Conservation (phyloP, 768 basidiomycete species). For the Mycena chlorophos region DNA sequence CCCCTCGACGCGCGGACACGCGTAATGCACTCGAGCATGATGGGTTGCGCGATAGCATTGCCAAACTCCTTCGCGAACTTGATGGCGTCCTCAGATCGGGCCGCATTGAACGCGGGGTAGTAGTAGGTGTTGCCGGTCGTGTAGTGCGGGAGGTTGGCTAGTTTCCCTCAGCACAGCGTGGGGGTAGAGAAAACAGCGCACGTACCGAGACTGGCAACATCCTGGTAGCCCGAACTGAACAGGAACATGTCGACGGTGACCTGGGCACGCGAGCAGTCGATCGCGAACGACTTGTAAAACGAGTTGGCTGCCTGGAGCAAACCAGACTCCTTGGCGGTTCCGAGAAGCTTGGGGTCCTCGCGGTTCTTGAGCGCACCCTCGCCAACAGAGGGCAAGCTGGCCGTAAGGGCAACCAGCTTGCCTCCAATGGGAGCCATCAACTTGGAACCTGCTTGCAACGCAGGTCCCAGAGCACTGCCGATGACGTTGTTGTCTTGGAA, state of each 20-base stretch:
- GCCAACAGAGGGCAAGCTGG: conserved; percentile 84
- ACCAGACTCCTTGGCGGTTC: conserved; percentile 77
- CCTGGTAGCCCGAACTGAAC: conserved; percentile 90
- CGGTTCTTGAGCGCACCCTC: conserved; percentile 92
- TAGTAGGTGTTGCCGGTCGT: conserved; percentile 98
- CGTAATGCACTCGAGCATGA: conserved; percentile 96
- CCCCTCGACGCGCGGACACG: conserved; percentile 97
- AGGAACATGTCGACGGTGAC: conserved; percentile 99
- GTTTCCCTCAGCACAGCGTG: not conserved
- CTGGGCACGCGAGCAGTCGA: conserved; percentile 95
- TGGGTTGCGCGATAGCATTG: conserved; percentile 86
- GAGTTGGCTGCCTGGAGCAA: conserved; percentile 89
- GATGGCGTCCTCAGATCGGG: conserved; percentile 90
- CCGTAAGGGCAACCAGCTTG: conserved; percentile 85
- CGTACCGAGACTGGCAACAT: conserved; percentile 89
- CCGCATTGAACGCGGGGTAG: conserved; percentile 97
- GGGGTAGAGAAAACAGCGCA: not conserved
- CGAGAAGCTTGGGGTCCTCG: conserved; percentile 94
- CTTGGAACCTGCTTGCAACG: conserved; percentile 94
- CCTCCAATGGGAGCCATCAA: conserved; percentile 94
- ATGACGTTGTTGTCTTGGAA: conserved; percentile 94
- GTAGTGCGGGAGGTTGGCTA: conserved; percentile 92
- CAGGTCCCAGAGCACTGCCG: conserved; percentile 93
- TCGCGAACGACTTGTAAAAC: conserved; percentile 98
- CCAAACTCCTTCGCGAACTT: conserved; percentile 99